Evolutionary conservation across 495 filamentous ascomycete species (phyloP).

Genomic region (Aspergillus sclerotioniger): DNA sequence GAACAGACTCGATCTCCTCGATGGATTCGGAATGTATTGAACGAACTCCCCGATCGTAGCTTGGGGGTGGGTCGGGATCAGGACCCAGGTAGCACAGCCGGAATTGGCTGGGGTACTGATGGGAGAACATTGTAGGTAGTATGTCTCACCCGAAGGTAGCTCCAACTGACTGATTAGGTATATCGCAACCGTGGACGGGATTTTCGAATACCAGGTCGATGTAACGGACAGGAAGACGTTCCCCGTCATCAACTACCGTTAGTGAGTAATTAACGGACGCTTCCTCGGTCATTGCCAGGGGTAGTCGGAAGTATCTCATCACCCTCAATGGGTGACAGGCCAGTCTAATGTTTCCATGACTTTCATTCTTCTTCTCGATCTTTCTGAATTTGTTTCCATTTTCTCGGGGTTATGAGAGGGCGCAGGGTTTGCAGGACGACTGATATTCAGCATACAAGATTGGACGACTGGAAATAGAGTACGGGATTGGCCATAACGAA

Average conservation of each 20-base stretch:
- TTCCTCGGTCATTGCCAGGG: background rate
- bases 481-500: background rate
- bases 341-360: background rate
- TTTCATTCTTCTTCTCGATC: constrained; percentile 11
- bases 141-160: background rate
- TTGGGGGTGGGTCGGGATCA: constrained; percentile 34
- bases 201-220: constrained; percentile 71
- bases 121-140: constrained; percentile 67
- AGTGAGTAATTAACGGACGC: constrained; percentile 14
- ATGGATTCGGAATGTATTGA: constrained; percentile 43
- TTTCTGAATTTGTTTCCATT: background rate
- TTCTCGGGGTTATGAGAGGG: background rate
- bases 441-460: background rate
- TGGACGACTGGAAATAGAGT: background rate
- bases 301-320: background rate
- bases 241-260: constrained; percentile 59
- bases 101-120: constrained; percentile 67
- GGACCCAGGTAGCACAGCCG: constrained; percentile 56
- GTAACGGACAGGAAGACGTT: constrained; percentile 62
- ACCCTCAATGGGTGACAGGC: background rate
- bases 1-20: constrained; percentile 41
- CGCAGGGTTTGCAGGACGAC: background rate
- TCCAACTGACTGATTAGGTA: constrained; percentile 48
- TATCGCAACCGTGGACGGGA: constrained; percentile 70
- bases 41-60: constrained; percentile 41